phyloP scores from a whole-genome alignment of 1,139 yeast genomes.

The Geotrichum klebahnii region DNA sequence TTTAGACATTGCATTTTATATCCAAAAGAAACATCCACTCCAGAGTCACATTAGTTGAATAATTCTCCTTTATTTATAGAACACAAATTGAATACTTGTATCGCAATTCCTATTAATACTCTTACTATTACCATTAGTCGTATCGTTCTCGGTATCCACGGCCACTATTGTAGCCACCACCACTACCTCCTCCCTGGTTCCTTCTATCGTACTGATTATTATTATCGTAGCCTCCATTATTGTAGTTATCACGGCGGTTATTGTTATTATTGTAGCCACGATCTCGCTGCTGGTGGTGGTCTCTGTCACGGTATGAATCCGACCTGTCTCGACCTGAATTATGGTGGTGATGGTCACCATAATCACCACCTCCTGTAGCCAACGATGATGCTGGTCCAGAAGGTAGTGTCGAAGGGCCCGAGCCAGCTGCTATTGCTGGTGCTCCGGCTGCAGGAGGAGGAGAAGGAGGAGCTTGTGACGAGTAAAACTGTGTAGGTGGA shows the following conservation, averaged over 20 bases:
- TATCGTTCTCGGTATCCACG: conserved; percentile 9
- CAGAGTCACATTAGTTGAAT: too few species aligned
- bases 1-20: conserved; percentile 10
- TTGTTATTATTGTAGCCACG: background rate
- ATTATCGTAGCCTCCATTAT: background rate
- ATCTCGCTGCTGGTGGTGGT: conserved; percentile 3
- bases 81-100: too few species aligned
- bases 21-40: too few species aligned
- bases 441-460: background rate
- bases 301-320: conserved; percentile 4
- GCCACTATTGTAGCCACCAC: background rate
- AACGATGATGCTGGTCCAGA: too few species aligned
- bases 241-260: background rate
- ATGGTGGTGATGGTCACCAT: background rate
- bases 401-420: background rate
- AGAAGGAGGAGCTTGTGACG: background rate
- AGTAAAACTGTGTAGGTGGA: conserved; percentile 30
- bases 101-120: too few species aligned
- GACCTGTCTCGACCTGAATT: background rate
- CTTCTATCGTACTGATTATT: background rate
- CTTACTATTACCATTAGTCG: too few species aligned
- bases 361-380: conserved; percentile 1
- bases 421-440: background rate
- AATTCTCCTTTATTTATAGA: too few species aligned
- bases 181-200: background rate